Evolutionary conservation across 1,284 basidiomycete genomes (phyloP).

Genomic region (Puccinia horiana): DNA sequence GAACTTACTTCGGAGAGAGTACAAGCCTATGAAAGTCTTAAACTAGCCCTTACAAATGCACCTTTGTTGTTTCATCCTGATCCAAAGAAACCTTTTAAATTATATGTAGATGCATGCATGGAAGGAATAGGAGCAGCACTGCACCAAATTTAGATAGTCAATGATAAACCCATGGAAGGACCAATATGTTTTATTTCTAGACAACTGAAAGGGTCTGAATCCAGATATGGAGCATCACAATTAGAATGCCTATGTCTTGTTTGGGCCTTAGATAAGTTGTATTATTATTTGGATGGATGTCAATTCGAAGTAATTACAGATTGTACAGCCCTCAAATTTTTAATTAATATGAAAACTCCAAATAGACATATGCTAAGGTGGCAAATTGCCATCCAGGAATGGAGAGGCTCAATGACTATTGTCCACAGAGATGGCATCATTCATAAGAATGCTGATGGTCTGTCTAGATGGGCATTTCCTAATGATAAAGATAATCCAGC

Average conservation of each 20-base stretch:
- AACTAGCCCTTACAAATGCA: background rate
- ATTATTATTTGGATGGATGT: too few species aligned
- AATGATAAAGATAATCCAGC: slow-evolving; percentile 7
- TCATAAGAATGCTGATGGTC: slow-evolving; percentile 17
- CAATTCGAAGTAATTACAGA: background rate
- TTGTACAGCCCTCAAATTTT: background rate
- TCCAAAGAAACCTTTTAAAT: background rate
- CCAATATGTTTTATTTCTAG: background rate
- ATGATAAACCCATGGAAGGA: slow-evolving; percentile 14
- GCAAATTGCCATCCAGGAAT: too few species aligned
- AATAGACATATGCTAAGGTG: background rate
- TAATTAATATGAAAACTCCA: background rate
- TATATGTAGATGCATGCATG: slow-evolving; percentile 18
- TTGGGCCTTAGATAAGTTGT: too few species aligned
- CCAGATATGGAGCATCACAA: too few species aligned
- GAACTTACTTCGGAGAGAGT: slow-evolving; percentile 8
- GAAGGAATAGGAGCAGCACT: too few species aligned
- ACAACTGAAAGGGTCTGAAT: too few species aligned
- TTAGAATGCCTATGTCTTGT: too few species aligned
- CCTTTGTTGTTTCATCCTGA: slow-evolving; percentile 1
- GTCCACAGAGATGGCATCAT: background rate
- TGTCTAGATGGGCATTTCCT: background rate
- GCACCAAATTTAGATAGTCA: slow-evolving; percentile 16
- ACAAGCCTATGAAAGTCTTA: background rate
- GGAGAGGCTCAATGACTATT: too few species aligned